These are phyloP conservation scores for Gossypium australe DNA, from an alignment of 345 rosid species.

Conservation along the genomic window DNA sequence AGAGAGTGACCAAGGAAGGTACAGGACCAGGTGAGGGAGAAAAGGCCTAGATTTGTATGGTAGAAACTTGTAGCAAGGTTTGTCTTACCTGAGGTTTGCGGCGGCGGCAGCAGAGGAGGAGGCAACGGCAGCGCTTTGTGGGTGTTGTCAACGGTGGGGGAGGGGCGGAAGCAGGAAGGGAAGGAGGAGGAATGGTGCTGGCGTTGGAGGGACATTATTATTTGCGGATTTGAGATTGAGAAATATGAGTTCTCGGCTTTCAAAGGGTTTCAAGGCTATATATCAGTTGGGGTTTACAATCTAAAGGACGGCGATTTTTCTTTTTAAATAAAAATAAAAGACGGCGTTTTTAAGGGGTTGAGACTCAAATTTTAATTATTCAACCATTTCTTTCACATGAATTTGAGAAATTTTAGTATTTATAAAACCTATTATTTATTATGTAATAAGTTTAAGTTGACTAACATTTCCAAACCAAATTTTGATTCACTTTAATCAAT, in stretches of 20 bases:
- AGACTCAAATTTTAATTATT: not conserved
- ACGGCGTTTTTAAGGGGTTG: not conserved
- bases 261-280: not conserved
- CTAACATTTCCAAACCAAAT: not conserved
- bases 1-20: slow-evolving; percentile 76
- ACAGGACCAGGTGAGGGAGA: slow-evolving; percentile 83
- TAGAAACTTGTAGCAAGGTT: slow-evolving; percentile 65
- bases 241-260: not conserved
- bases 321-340: no score
- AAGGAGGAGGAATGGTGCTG: slow-evolving; percentile 30
- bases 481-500: not conserved
- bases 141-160: slow-evolving; percentile 16
- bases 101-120: slow-evolving; percentile 20
- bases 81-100: slow-evolving; percentile 34
- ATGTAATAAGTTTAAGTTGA: no score
- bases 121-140: slow-evolving; percentile 27
- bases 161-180: slow-evolving; percentile 45
- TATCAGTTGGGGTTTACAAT: no score
- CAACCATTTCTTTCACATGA: no score
- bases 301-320: no score
- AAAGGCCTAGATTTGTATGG: slow-evolving; percentile 70
- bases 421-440: no score
- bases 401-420: no score
- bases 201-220: slow-evolving; percentile 42
- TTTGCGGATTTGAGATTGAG: slow-evolving; percentile 8